phyloP scores from a whole-genome alignment of 2,329 filamentous ascomycete species.

The Fusarium sp. region DNA sequence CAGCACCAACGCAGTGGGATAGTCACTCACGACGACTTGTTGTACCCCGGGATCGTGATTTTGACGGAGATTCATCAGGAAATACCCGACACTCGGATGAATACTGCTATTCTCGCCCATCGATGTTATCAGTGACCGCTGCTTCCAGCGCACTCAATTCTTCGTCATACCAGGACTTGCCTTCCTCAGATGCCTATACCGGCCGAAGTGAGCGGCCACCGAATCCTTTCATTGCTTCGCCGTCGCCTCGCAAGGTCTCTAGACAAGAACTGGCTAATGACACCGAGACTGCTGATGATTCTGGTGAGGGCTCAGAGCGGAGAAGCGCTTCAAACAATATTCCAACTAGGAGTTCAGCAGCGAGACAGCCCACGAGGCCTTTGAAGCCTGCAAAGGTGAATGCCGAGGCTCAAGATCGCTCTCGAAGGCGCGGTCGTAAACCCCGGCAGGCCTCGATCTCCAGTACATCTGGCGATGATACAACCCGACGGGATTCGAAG shows the following conservation, averaged over 20 bases:
- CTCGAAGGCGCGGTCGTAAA: conserved; percentile 38
- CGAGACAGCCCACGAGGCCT: conserved; percentile 26
- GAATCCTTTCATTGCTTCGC: conserved; percentile 20
- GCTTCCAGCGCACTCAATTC: conserved; percentile 66
- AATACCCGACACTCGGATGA: conserved; percentile 56
- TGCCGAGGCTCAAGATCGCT: conserved; percentile 30
- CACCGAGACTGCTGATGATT: conserved; percentile 38
- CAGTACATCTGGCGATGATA: conserved; percentile 46
- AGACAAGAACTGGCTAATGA: conserved; percentile 35
- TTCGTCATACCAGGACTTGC: conserved; percentile 43
- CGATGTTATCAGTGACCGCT: conserved; percentile 65
- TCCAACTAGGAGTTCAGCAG: conserved; percentile 31
- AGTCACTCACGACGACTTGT: conserved; percentile 66
- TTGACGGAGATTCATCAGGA: conserved; percentile 47
- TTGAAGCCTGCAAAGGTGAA: conserved; percentile 26
- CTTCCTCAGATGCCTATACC: conserved; percentile 30
- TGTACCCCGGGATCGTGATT: conserved; percentile 51
- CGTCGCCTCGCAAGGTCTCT: conserved; percentile 31
- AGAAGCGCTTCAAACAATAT: conserved; percentile 29
- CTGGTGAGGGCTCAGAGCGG: conserved; percentile 36
- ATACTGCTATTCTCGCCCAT: conserved; percentile 53
- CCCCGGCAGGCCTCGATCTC: conserved; percentile 41
- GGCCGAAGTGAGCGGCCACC: conserved; percentile 33
- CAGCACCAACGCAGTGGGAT: conserved; percentile 62
- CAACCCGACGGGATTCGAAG: conserved; percentile 41